Base-by-base conservation (phyloP, 345 rosid species). In the Populus pruinosa region DNA sequence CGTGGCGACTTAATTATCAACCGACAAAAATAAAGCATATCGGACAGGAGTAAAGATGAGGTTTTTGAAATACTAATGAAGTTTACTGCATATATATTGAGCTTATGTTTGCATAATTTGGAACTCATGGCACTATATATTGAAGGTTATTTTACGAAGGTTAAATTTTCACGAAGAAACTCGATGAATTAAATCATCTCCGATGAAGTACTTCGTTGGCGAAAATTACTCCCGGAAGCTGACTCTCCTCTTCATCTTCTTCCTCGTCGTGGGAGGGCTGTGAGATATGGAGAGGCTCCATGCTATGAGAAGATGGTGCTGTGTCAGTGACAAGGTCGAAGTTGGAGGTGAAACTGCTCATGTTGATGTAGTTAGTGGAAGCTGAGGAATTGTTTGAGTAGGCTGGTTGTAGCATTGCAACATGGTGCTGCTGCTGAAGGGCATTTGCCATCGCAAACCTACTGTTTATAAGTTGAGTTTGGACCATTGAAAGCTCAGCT, bases 321-420 rank as follows among this genome's bases (percentile, higher is more conserved):
- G 86, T 74, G 55, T 85, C 90, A 1, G 89, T 84, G 18, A 83
- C 81, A 59, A 91, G 75, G 73, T 92, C 94, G 67, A 87, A 86
- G 81, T 81, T 80, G 47, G 83, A 76, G 31, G 88, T 47, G 69
- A 90, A 89, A 65, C 72, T 85, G 86, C 76, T 83, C 79, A 89
- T 81, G 83, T 89, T 82, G 39, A 88, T 80, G 83, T 92, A 88
- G 87, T 86, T 87, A 56, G 89, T 90, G 78, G 99, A 91, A 74
- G 88, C 91, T 2, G 99, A 89, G n/a, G 99, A 95, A 79, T 91
- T 91, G 92, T 90, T 95, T 76, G 99, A 95, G 85, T 91, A 91
- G 39, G 91, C 88, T 2, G 96, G 93, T 81, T 95, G 98, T 74
- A 86, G 87, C 85, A 88, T 76, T 25, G 82, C 84, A 33, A 83